Conservation (phyloP, 306 rosid genomes). For the Neltuma alba region DNA sequence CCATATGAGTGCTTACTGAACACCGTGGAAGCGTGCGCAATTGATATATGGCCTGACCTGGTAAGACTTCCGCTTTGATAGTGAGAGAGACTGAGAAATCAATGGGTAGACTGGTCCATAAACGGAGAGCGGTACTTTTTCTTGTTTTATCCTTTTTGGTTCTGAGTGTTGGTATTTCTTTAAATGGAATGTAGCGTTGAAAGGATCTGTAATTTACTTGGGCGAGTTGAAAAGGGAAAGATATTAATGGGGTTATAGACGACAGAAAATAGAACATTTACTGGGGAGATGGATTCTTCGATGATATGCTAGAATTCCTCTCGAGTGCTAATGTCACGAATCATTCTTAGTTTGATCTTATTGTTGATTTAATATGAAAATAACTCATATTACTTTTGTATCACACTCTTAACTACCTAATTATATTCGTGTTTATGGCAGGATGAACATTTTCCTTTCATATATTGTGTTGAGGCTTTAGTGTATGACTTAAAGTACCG, state of each 20-base stretch:
- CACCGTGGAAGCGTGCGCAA: constrained; percentile 90
- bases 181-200: neutral
- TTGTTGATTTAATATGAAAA: neutral
- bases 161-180: neutral
- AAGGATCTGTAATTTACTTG: neutral
- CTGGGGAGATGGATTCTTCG: neutral
- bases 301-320: neutral
- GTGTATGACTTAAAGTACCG: constrained; percentile 35
- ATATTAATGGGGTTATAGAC: neutral
- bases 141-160: neutral
- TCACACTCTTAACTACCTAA: constrained; percentile 5
- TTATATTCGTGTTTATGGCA: constrained; percentile 42
- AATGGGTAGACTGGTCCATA: neutral
- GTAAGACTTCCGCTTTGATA: constrained; percentile 46
- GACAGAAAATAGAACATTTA: neutral
- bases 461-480: constrained; percentile 69
- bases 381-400: constrained; percentile 12
- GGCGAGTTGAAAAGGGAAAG: neutral
- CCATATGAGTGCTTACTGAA: constrained; percentile 76
- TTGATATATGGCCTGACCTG: constrained; percentile 71
- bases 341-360: constrained; percentile 16
- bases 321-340: neutral
- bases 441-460: constrained; percentile 76
- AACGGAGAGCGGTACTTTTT: neutral
- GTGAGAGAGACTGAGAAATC: neutral